Base-by-base conservation (phyloP, 805 yeast genomes). In the Kodamaea neixiangensis region DNA sequence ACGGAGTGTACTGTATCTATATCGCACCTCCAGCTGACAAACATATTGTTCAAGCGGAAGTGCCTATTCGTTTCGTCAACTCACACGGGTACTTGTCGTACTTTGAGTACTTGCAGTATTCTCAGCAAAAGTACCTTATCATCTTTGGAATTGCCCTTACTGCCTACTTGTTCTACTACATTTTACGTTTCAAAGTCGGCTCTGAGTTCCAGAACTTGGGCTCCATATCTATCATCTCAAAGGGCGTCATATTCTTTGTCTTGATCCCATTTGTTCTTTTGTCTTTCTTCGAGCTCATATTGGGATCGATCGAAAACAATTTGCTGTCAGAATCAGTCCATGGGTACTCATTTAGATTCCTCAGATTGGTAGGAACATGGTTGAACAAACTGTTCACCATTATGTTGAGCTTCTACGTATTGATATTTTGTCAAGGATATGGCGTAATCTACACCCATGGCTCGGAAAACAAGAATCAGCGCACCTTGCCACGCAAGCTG, bases 391-490 rank as follows among this genome's bases (percentile, higher is more conserved):
- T 50, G 40, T 61, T 52, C 39, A 25, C 7, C 2, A 21, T 49
- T 10, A 42, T 50, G 10, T 14, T 52, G 17, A 46, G 53, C 13
- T 61, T 51, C 41, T 48, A 59, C 40, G 42, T 61, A n/a, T 59
- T 68, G 34, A 42, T 67, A 22, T 66, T 69, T 44, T 53, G 69
- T 19, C 68, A 68, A 73, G 74, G 74, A 1, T 68, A 65, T 46
- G 74, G 74, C 1, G 71, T 68, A 3, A 53, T 69, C 19, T 69
- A 65, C 52, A 63, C 60, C 51, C 64, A 61, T 35, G 53, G 51
- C 33, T 59, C 59, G 1, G 57, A 52, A 7, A 55, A 68, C 11
- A 54, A 51, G 41, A 58, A 63, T 21, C 66, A 54, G 48, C 52
- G 71, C 31, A 54, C 55, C 41, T 43, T 68, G 7, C 71, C 72